These are phyloP conservation scores for Thalassiosira livingstoniorum DNA, from an alignment of 352 stramenopile species.

Conservation along the genomic window DNA sequence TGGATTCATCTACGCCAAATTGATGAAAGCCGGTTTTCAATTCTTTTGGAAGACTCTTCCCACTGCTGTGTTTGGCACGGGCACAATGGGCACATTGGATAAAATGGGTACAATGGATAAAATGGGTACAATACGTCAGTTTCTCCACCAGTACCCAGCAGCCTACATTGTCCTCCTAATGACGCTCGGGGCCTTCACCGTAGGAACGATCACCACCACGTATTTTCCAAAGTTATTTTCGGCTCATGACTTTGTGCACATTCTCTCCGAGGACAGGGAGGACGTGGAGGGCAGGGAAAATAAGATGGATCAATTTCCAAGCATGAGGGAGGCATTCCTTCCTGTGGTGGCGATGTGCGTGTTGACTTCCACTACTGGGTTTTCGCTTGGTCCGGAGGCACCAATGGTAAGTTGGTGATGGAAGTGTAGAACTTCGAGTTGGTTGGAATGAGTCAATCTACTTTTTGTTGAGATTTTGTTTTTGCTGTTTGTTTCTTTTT, in stretches of 20 bases:
- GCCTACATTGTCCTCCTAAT: constrained; percentile 43
- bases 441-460: neutral
- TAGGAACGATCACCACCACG: constrained; percentile 33
- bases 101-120: too few relatives aligned
- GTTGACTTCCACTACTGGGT: constrained; percentile 71
- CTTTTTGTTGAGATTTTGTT: neutral
- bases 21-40: constrained; percentile 41
- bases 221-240: constrained; percentile 38
- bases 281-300: constrained; percentile 1
- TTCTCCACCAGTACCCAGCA: constrained; percentile 32
- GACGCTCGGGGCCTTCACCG: constrained; percentile 32
- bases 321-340: constrained; percentile 19
- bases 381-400: constrained; percentile 73
- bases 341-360: constrained; percentile 61
- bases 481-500: neutral
- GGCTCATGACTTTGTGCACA: constrained; percentile 56
- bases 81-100: neutral
- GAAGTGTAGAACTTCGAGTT: neutral
- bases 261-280: constrained; percentile 39
- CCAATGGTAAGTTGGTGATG: constrained; percentile 65
- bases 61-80: constrained; percentile 1
- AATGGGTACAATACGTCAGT: neutral
- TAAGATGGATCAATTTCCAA: constrained; percentile 39
- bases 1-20: constrained; percentile 50
- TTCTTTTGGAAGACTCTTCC: constrained; percentile 52